phyloP scores from a whole-genome alignment of 768 basidiomycete genomes.

The Panaeolus cyanescens region DNA sequence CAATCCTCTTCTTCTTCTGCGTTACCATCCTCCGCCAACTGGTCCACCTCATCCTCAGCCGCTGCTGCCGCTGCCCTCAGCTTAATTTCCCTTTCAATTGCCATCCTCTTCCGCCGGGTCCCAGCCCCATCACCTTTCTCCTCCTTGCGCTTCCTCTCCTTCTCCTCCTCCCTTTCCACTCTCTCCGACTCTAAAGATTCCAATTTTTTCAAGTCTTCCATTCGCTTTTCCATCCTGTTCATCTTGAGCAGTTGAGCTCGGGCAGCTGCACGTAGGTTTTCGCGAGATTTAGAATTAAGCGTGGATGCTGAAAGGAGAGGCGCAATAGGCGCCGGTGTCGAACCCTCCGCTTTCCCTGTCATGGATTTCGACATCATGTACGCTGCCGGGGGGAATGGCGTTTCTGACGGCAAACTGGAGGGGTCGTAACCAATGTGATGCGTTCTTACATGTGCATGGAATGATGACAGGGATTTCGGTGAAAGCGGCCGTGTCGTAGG shows the following conservation, averaged over 20 bases:
- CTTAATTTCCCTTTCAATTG: conserved; percentile 8
- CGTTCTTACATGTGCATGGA: not conserved
- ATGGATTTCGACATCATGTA: not conserved
- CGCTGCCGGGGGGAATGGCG: not conserved
- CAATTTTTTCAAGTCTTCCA: conserved; percentile 28
- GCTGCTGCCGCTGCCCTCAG: conserved; percentile 3
- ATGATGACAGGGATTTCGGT: not conserved
- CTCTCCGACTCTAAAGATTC: conserved; percentile 24
- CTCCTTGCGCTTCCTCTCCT: conserved; percentile 7
- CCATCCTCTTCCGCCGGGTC: conserved; percentile 2
- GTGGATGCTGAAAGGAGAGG: conserved; percentile 10
- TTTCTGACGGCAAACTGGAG: not conserved
- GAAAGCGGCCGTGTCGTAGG: not conserved
- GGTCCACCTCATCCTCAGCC: conserved; percentile 10
- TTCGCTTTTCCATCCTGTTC: conserved; percentile 25
- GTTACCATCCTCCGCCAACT: conserved; percentile 3
- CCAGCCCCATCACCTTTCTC: conserved; percentile 10
- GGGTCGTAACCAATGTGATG: not conserved
- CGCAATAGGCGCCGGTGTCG: conserved; percentile 1
- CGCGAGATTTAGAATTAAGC: conserved; percentile 15
- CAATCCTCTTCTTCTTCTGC: conserved; percentile 18
- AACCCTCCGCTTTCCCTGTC: not conserved
- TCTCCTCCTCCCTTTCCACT: conserved; percentile 9
- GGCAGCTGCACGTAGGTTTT: conserved; percentile 34
- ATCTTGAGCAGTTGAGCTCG: conserved; percentile 33